Evolutionary conservation across 805 yeast species (phyloP).

Genomic region (Yamadazyma paraphyllophila): DNA sequence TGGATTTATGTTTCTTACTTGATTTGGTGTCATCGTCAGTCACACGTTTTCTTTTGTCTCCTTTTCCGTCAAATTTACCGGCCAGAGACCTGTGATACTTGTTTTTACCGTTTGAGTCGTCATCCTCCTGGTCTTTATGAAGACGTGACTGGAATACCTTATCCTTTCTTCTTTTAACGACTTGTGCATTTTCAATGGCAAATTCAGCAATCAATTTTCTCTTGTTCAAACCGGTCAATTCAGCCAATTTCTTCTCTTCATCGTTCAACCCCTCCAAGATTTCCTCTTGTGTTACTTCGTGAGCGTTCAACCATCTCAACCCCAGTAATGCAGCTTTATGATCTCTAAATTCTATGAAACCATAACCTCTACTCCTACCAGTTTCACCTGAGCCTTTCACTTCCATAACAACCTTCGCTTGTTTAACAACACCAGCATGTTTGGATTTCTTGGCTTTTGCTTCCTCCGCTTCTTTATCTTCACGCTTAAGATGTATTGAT

Average conservation of each 20-base stretch:
- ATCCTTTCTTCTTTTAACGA: conserved; percentile 85
- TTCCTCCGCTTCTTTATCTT: conserved; percentile 34
- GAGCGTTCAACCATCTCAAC: conserved; percentile 94
- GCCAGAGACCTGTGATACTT: conserved; percentile 2
- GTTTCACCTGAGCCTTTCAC: conserved; percentile 81
- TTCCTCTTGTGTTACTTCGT: conserved; percentile 72
- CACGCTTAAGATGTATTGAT: conserved; percentile 66
- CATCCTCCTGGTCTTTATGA: conserved; percentile 24
- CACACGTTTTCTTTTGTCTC: conserved; percentile 15
- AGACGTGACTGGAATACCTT: conserved; percentile 36
- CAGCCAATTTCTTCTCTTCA: conserved; percentile 59
- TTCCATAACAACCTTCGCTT: conserved; percentile 90
- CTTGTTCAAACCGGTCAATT: conserved; percentile 52
- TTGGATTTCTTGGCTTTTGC: conserved; percentile 52
- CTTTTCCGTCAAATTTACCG: conserved; percentile 1
- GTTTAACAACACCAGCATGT: conserved; percentile 87
- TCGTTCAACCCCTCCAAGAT: conserved; percentile 66
- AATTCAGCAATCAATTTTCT: conserved; percentile 90
- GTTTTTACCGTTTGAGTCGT: conserved; percentile 13
- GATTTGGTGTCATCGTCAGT: conserved; percentile 1
- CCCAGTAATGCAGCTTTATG: conserved; percentile 95
- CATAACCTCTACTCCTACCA: conserved; percentile 96
- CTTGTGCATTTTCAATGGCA: conserved; percentile 93
- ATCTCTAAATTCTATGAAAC: conserved; percentile 89
- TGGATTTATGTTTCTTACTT: conserved; percentile 24